Percentiles rank a stretch among this genome's conserved stretches.
phyloP scores from a whole-genome alignment of 441 rosid species.

The Erodium texanum region DNA sequence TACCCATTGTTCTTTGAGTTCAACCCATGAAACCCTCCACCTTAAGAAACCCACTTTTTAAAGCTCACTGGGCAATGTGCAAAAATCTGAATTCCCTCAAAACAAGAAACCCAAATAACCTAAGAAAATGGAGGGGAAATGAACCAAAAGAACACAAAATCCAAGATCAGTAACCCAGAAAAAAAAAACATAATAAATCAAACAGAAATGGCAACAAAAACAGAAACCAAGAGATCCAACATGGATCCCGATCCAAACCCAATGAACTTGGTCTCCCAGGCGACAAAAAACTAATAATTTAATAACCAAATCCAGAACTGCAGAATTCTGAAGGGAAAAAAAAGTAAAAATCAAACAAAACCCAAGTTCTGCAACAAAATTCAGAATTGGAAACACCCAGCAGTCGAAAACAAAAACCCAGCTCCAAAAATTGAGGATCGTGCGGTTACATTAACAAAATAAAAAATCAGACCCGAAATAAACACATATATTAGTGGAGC shows the following conservation, averaged over 20 bases:
- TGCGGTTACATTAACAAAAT: slow-evolving; percentile 28
- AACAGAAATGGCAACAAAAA: slow-evolving; percentile 12
- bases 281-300: slow-evolving; percentile 15
- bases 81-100: slow-evolving; percentile 34
- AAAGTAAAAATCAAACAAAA: background rate
- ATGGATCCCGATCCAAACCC: slow-evolving; percentile 73
- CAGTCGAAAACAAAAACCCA: slow-evolving; percentile 29
- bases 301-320: slow-evolving; percentile 15
- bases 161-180: slow-evolving; percentile 36
- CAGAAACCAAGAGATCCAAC: slow-evolving; percentile 55
- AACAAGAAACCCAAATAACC: slow-evolving; percentile 50
- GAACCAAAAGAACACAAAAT: slow-evolving; percentile 31
- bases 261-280: slow-evolving; percentile 42
- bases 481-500: background rate
- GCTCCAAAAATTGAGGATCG: slow-evolving; percentile 33
- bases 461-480: background rate
- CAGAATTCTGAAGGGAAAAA: background rate
- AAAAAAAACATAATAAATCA: slow-evolving; percentile 20
- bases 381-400: slow-evolving; percentile 22
- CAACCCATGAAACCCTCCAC: slow-evolving; percentile 62
- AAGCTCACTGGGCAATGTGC: slow-evolving; percentile 29
- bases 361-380: slow-evolving; percentile 26
- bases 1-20: slow-evolving; percentile 42
- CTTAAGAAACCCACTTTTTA: slow-evolving; percentile 31
- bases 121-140: slow-evolving; percentile 14